phyloP scores from a whole-genome alignment of 208 protist species.

The Acanthamoeba sp. region DNA sequence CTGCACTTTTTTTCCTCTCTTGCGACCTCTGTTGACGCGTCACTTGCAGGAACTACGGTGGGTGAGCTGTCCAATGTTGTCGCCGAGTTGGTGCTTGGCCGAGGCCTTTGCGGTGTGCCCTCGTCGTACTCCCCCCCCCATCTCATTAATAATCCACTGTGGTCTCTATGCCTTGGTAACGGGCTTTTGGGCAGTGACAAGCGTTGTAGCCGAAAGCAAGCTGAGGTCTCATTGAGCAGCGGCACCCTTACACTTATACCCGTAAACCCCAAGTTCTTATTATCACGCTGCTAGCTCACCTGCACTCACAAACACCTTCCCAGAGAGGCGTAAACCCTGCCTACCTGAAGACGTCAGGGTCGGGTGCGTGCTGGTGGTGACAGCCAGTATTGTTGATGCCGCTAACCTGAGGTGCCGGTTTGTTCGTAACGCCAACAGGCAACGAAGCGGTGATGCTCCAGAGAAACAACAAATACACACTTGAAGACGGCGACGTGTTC shows the following conservation, averaged over 20 bases:
- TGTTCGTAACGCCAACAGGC: background rate
- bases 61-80: background rate
- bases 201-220: conserved; percentile 26
- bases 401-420: background rate
- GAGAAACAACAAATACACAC: background rate
- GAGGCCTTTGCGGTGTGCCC: background rate
- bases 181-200: background rate
- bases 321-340: background rate
- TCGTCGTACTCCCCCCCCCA: background rate
- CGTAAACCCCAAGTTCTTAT: background rate
- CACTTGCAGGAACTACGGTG: background rate
- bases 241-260: background rate
- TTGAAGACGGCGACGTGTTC: background rate
- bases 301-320: background rate
- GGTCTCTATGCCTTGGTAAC: background rate
- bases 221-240: background rate
- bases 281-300: background rate
- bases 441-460: background rate
- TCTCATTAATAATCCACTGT: background rate
- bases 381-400: no score
- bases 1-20: background rate
- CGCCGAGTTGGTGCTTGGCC: background rate
- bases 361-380: no score
- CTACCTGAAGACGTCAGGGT: background rate
- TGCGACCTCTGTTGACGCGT: no score